Conservation (phyloP, 2,329 filamentous ascomycete species). For the Aureobasidium melanogenum region DNA sequence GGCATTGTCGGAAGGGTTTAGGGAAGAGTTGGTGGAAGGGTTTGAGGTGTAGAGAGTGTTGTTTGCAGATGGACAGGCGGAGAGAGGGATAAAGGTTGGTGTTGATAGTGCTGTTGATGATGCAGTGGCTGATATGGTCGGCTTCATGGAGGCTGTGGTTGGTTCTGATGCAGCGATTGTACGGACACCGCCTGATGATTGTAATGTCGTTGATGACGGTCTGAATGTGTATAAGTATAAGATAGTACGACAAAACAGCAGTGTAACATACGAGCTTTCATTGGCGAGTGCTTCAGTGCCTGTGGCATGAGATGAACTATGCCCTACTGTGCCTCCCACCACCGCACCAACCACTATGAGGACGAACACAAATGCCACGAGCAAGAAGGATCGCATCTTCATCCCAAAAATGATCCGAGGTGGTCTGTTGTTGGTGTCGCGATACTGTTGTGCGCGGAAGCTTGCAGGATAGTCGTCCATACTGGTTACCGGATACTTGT, state of each 20-base stretch:
- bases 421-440: slow-evolving; percentile 22
- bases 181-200: not conserved
- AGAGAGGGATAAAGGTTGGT: slow-evolving; percentile 14
- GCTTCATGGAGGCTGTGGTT: not conserved
- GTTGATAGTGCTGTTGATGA: slow-evolving; percentile 12
- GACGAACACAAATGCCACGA: slow-evolving; percentile 25
- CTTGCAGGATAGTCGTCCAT: slow-evolving; percentile 11
- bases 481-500: slow-evolving; percentile 29
- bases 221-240: not conserved
- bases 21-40: slow-evolving; percentile 11
- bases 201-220: not conserved
- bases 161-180: slow-evolving; percentile 1
- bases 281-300: slow-evolving; percentile 5
- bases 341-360: slow-evolving; percentile 28
- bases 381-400: slow-evolving; percentile 27
- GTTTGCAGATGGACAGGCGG: slow-evolving; percentile 25
- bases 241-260: too few species aligned
- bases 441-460: slow-evolving; percentile 18
- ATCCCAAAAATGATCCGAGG: slow-evolving; percentile 32
- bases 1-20: slow-evolving; percentile 11
- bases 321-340: slow-evolving; percentile 29
- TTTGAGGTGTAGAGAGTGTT: slow-evolving; percentile 24
- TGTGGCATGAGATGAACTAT: slow-evolving; percentile 19
- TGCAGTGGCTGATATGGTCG: not conserved
- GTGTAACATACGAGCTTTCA: not conserved